Evolutionary conservation across 2,329 filamentous ascomycete genomes (phyloP).

Genomic region (Beauveria pseudobassiana): DNA sequence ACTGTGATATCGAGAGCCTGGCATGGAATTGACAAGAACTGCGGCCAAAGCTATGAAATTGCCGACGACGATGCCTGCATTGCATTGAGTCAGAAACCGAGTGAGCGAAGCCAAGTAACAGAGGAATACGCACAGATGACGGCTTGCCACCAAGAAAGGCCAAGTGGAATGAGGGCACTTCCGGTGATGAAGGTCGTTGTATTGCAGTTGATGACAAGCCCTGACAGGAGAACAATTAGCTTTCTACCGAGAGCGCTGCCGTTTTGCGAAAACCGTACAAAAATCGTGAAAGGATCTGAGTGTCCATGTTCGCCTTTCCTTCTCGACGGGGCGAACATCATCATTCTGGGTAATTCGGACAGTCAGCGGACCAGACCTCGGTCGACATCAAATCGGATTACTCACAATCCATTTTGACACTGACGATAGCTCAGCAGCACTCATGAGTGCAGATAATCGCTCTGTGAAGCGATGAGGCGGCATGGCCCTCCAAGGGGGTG

Average conservation of each 20-base stretch:
- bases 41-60: slow-evolving; percentile 31
- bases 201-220: slow-evolving; percentile 40
- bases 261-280: slow-evolving; percentile 23
- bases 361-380: not conserved
- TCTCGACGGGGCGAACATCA: slow-evolving; percentile 41
- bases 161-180: slow-evolving; percentile 33
- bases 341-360: slow-evolving; percentile 30
- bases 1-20: slow-evolving; percentile 35
- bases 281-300: slow-evolving; percentile 35
- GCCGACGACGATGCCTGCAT: slow-evolving; percentile 27
- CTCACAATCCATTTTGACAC: slow-evolving; percentile 28
- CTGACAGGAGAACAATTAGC: slow-evolving; percentile 17
- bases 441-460: slow-evolving; percentile 1
- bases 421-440: slow-evolving; percentile 20
- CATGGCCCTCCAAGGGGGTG: not conserved
- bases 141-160: slow-evolving; percentile 35
- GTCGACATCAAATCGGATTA: not conserved
- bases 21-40: slow-evolving; percentile 35
- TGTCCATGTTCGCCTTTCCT: slow-evolving; percentile 34
- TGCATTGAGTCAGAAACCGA: too few relatives aligned
- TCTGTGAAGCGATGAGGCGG: not conserved
- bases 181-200: slow-evolving; percentile 34
- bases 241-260: not conserved
- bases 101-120: not conserved
- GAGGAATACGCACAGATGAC: slow-evolving; percentile 26